Conservation (phyloP, 2,329 filamentous ascomycete species). For the Clarireedia monteithiana region DNA sequence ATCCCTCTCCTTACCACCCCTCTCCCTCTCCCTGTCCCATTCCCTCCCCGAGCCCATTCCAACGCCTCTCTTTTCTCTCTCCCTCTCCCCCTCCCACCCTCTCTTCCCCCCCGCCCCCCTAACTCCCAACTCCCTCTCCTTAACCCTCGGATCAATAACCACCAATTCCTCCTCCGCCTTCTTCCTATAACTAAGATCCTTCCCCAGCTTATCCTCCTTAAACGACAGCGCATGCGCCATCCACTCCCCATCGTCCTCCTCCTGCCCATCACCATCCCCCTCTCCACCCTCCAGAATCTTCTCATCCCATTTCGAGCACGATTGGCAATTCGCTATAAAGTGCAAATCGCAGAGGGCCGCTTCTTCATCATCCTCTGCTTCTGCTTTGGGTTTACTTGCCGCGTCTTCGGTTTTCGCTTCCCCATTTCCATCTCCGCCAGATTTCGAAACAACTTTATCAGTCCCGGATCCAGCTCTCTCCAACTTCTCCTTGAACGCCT, state of each 20-base stretch:
- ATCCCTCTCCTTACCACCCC: slow-evolving; percentile 48
- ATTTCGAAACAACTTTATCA: slow-evolving; percentile 31
- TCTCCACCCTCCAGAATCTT: slow-evolving; percentile 25
- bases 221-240: slow-evolving; percentile 82
- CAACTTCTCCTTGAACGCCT: slow-evolving; percentile 72
- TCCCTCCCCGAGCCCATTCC: slow-evolving; percentile 46
- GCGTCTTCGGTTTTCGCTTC: slow-evolving; percentile 12
- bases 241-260: slow-evolving; percentile 64
- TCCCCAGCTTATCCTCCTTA: slow-evolving; percentile 81
- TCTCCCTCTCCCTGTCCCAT: slow-evolving; percentile 41
- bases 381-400: slow-evolving; percentile 17
- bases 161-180: slow-evolving; percentile 87
- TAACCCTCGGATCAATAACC: slow-evolving; percentile 87
- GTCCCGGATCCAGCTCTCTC: slow-evolving; percentile 42
- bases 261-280: slow-evolving; percentile 42
- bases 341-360: slow-evolving; percentile 81
- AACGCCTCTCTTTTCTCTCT: slow-evolving; percentile 48
- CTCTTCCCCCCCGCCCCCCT: slow-evolving; percentile 54
- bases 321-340: slow-evolving; percentile 93
- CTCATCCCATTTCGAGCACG: slow-evolving; percentile 74
- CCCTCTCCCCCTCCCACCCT: slow-evolving; percentile 44
- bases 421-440: neutral
- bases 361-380: slow-evolving; percentile 53
- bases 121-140: slow-evolving; percentile 63
- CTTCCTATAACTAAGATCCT: slow-evolving; percentile 81